These are phyloP conservation scores for Tagetes erecta DNA, from an alignment of 129 eudicot genomes.

Conservation along the genomic window DNA sequence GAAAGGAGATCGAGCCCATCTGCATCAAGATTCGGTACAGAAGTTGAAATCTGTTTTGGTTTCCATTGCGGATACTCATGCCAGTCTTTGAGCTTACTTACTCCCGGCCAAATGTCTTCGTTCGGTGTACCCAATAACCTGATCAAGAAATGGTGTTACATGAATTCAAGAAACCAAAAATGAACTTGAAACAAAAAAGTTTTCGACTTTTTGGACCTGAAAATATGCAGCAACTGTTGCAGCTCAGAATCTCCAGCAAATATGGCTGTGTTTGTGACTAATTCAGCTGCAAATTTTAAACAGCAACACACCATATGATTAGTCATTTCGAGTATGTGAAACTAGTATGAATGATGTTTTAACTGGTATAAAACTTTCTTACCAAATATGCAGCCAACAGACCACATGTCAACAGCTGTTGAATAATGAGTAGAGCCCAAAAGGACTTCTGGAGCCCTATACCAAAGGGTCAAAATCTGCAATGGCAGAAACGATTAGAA, in stretches of 20 bases:
- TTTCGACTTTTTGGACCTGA: slow-evolving; percentile 51
- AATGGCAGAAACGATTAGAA: not conserved
- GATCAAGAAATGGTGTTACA: not conserved
- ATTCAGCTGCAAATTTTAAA: slow-evolving; percentile 52
- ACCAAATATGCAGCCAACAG: slow-evolving; percentile 98
- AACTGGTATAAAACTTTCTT: slow-evolving; percentile 3
- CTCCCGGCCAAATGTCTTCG: slow-evolving; percentile 91
- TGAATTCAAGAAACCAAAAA: not conserved
- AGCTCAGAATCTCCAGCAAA: slow-evolving; percentile 92
- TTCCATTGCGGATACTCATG: slow-evolving; percentile 94
- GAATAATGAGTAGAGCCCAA: slow-evolving; percentile 96
- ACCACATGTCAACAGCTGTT: slow-evolving; percentile 94
- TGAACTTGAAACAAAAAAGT: not conserved
- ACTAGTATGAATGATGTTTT: not conserved
- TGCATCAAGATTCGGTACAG: slow-evolving; percentile 60
- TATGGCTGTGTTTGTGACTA: slow-evolving; percentile 69
- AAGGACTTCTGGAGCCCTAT: slow-evolving; percentile 97
- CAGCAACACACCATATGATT: slow-evolving; percentile 1
- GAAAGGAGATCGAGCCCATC: slow-evolving; percentile 63
- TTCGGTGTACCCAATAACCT: slow-evolving; percentile 93
- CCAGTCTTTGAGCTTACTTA: slow-evolving; percentile 76
- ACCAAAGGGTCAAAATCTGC: slow-evolving; percentile 96
- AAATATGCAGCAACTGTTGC: slow-evolving; percentile 91
- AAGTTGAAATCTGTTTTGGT: slow-evolving; percentile 56
- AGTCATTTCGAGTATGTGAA: not conserved